phyloP scores from a whole-genome alignment of 768 basidiomycete species.

The Leccinum sublutescens region DNA sequence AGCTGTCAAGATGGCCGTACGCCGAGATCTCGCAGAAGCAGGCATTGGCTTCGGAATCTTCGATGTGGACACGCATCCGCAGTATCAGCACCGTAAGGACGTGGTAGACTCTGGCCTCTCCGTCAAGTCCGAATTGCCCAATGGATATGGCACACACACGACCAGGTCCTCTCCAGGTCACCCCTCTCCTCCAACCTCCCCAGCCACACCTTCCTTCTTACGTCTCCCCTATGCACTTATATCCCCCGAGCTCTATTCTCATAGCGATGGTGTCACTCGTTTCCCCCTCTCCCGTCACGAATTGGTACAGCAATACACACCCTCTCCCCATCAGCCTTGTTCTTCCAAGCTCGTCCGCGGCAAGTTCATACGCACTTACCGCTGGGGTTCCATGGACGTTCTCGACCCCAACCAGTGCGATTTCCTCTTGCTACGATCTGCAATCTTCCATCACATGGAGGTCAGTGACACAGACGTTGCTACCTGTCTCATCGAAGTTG shows the following conservation, averaged over 20 bases:
- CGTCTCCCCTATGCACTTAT: constrained; percentile 83
- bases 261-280: constrained; percentile 74
- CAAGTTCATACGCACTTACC: constrained; percentile 69
- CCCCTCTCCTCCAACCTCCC: constrained; percentile 67
- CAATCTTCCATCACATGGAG: constrained; percentile 88
- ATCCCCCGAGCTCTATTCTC: constrained; percentile 80
- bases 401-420: constrained; percentile 79
- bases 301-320: constrained; percentile 71
- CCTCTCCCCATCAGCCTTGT: constrained; percentile 45
- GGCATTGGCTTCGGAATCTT: constrained; percentile 91
- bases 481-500: constrained; percentile 13
- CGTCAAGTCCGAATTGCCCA: constrained; percentile 51
- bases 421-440: constrained; percentile 71
- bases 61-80: constrained; percentile 64
- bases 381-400: constrained; percentile 84
- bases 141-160: constrained; percentile 48
- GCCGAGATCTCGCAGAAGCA: constrained; percentile 76
- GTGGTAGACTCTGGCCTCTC: constrained; percentile 41
- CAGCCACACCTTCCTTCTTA: constrained; percentile 55
- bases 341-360: constrained; percentile 51
- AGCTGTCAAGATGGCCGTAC: constrained; percentile 76
- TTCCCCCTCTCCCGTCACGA: constrained; percentile 62
- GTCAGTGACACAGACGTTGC: constrained; percentile 42
- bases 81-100: constrained; percentile 43
- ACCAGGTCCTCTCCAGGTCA: constrained; percentile 52